Conservation (phyloP, 768 basidiomycete species). For the Boletus edulis region DNA sequence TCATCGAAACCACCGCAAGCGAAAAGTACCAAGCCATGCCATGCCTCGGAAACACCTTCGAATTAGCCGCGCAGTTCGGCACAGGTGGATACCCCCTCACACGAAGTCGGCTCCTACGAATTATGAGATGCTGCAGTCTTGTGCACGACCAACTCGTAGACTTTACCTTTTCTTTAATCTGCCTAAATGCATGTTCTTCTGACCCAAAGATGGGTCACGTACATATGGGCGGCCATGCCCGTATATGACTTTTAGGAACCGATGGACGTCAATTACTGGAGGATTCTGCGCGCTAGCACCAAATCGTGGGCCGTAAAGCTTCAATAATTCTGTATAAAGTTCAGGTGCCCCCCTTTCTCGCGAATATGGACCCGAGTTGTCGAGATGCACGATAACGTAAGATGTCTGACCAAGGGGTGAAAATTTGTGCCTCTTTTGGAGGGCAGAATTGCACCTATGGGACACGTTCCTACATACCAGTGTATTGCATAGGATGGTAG, state of each 20-base stretch:
- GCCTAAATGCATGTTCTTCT: neutral
- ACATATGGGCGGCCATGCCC: neutral
- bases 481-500: neutral
- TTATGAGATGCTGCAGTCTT: neutral
- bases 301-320: neutral
- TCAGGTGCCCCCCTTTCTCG: neutral
- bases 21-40: neutral
- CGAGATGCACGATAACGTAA: slow-evolving; percentile 17
- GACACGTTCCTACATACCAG: neutral
- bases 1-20: slow-evolving; percentile 7
- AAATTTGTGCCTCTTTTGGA: neutral
- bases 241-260: neutral
- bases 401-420: neutral
- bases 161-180: neutral
- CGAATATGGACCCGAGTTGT: slow-evolving; percentile 4
- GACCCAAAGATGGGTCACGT: neutral
- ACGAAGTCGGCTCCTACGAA: neutral
- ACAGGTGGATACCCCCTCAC: neutral
- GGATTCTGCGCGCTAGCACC: neutral
- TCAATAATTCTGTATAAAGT: neutral
- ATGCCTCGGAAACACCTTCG: neutral
- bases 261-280: neutral
- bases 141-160: neutral
- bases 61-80: neutral
- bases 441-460: neutral